Conservation (phyloP, 2,329 filamentous ascomycete species). For the Neocatenulostroma microsporum region DNA sequence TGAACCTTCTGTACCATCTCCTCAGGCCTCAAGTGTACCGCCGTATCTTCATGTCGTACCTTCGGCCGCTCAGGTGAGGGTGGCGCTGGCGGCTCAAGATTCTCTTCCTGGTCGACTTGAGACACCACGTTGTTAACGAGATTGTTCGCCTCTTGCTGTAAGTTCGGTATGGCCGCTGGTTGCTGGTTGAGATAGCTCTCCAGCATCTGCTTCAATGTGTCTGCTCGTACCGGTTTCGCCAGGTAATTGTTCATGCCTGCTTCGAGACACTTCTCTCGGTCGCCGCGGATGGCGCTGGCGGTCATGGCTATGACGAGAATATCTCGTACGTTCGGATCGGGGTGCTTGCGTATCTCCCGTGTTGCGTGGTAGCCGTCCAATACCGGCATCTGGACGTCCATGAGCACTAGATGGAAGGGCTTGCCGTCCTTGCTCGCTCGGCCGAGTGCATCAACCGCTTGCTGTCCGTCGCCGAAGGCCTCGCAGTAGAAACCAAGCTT, state of each 20-base stretch:
- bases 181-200: conserved; percentile 55
- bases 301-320: conserved; percentile 97
- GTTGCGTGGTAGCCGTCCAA: conserved; percentile 91
- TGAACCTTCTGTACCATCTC: conserved; percentile 20
- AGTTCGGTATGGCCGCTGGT: conserved; percentile 36
- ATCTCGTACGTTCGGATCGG: conserved; percentile 66
- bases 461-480: conserved; percentile 81
- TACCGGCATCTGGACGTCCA: conserved; percentile 96
- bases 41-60: conserved; percentile 13
- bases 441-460: conserved; percentile 79
- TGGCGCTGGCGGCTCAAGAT: background rate
- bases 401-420: conserved; percentile 84
- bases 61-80: conserved; percentile 14
- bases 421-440: conserved; percentile 60
- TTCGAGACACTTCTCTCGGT: conserved; percentile 89
- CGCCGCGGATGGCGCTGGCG: conserved; percentile 85
- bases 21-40: conserved; percentile 22
- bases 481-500: conserved; percentile 80
- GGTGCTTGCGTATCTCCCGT: conserved; percentile 68
- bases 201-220: conserved; percentile 77
- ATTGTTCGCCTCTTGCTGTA: conserved; percentile 40
- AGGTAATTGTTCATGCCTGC: conserved; percentile 98
- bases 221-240: conserved; percentile 86
- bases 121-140: conserved; percentile 33
- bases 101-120: conserved; percentile 10